Evolutionary conservation across 2,329 filamentous ascomycete genomes (phyloP), one percentile per base, ranked within the genome.

Genomic region (Allantophomopsis lycopodina): DNA sequence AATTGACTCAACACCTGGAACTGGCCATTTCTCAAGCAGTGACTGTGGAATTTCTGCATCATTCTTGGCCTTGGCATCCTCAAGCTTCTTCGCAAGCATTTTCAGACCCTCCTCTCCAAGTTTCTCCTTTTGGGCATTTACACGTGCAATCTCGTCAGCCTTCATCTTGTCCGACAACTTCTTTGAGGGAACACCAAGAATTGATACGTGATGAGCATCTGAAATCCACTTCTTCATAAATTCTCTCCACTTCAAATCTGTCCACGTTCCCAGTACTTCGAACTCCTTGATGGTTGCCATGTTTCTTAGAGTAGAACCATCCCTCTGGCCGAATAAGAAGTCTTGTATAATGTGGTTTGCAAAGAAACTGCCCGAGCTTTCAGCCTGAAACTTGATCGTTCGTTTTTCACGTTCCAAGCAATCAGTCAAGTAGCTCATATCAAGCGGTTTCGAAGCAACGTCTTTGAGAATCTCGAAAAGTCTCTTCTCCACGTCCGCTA

Each of bases 401-500:
- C 88, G 76, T 46, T 77, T 76, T 57, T 91, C 84, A 41, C 88
- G 75, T 49, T 75, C 74, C 37, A 98, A 77, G 56, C 88, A 95
- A 48, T 95, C 88, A 36, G 74, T 73, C 63, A 98, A 73, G 55
- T 98, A 98, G 2, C 71, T 69, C 81, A 96, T 86, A 49, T 98
- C 86, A 3, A 98, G 64, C 2, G 84, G 79, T 46, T 86, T 85
- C 0, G 72, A 72, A 21, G 83, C 79, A 11, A 89, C 83, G 39
- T 94, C 83, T 44, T 79, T 76, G 20, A 98, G 69, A 8, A 98
- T 68, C 42, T 87, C 76, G 45, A 94, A 83, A 36, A 98, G 75
- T 30, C 89, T 76, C 55, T 86, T 75, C 59, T 96, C 86, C 0
- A 94, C 89, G 40, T 82, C 74, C 31, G 71, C 78, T 2, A 98